Conservation (phyloP, 2,329 filamentous ascomycete genomes). For the Xylaria sp. region DNA sequence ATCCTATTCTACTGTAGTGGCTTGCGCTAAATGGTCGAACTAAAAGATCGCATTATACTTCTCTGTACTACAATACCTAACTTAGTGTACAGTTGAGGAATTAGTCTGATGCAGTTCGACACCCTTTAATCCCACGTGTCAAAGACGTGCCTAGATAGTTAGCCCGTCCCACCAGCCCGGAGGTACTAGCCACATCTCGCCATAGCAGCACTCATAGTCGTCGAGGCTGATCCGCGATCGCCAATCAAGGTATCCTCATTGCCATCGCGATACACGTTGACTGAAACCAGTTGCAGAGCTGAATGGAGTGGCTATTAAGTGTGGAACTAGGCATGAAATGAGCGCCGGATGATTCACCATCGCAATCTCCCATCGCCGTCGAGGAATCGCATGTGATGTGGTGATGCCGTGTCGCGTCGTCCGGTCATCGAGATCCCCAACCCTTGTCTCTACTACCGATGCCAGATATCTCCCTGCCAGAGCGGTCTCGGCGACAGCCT, state of each 20-base stretch:
- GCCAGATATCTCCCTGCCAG: background rate
- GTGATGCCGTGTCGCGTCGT: background rate
- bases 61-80: background rate
- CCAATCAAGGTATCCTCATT: conserved; percentile 2
- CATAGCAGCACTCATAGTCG: background rate
- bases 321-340: background rate
- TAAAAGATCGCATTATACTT: conserved; percentile 4
- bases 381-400: background rate
- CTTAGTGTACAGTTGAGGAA: background rate
- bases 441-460: background rate
- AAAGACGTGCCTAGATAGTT: conserved; percentile 3
- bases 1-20: conserved; percentile 9
- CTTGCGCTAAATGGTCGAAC: conserved; percentile 10
- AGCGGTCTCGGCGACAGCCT: background rate
- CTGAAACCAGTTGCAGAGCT: background rate
- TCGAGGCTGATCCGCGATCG: conserved; percentile 1
- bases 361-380: background rate
- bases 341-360: background rate
- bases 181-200: conserved; percentile 5
- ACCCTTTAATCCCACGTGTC: conserved; percentile 9
- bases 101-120: background rate
- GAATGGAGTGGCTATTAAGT: background rate
- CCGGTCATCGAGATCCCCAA: background rate
- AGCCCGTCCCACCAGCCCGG: conserved; percentile 5
- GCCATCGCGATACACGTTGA: background rate